phyloP scores from a whole-genome alignment of 2,329 filamentous ascomycete species.

The Penicillium sp. region DNA sequence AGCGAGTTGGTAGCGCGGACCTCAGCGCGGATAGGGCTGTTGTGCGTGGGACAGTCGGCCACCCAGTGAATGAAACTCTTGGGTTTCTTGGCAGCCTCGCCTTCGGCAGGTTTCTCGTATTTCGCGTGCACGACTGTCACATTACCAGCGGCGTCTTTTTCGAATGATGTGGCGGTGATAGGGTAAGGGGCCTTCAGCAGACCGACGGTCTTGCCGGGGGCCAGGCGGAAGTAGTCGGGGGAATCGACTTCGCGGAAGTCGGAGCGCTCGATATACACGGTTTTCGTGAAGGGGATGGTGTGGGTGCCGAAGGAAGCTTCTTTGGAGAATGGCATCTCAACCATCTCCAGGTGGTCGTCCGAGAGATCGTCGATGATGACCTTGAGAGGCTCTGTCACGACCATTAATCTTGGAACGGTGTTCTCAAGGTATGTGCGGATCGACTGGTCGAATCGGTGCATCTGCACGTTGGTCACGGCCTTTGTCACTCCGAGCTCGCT shows the following conservation, averaged over 20 bases:
- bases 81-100: slow-evolving; percentile 63
- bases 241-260: slow-evolving; percentile 77
- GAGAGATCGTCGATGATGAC: slow-evolving; percentile 80
- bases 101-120: slow-evolving; percentile 69
- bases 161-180: slow-evolving; percentile 70
- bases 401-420: slow-evolving; percentile 85
- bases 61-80: slow-evolving; percentile 93
- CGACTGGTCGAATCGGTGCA: slow-evolving; percentile 80
- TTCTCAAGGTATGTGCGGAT: slow-evolving; percentile 85
- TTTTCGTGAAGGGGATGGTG: slow-evolving; percentile 70
- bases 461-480: slow-evolving; percentile 76
- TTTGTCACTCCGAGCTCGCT: slow-evolving; percentile 92
- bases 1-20: slow-evolving; percentile 79
- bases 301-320: slow-evolving; percentile 62
- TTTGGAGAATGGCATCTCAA: slow-evolving; percentile 79
- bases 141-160: slow-evolving; percentile 67
- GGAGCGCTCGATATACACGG: slow-evolving; percentile 80
- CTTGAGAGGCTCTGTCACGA: slow-evolving; percentile 83
- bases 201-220: slow-evolving; percentile 74
- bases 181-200: slow-evolving; percentile 72
- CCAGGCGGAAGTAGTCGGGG: slow-evolving; percentile 76
- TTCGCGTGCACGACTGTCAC: slow-evolving; percentile 69
- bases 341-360: slow-evolving; percentile 66
- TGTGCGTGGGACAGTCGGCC: slow-evolving; percentile 66
- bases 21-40: slow-evolving; percentile 66